Conservation (phyloP, 2,329 filamentous ascomycete genomes). For the Bretziella fagacearum region DNA sequence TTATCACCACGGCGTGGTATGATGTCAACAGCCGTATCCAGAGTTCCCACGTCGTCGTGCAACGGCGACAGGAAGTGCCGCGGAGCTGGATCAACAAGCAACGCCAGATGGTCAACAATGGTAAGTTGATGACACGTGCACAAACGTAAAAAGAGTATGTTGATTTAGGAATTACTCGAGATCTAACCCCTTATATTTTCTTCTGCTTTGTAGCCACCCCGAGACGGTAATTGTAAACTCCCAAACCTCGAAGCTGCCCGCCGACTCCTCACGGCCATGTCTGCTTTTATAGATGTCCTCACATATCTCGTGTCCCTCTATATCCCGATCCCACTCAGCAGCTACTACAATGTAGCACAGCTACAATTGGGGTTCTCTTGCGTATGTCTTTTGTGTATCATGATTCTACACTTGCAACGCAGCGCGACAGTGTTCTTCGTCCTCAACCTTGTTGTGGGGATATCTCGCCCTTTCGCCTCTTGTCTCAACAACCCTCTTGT, state of each 20-base stretch:
- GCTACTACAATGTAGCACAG: background rate
- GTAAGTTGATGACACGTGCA: no score
- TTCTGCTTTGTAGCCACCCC: slow-evolving; percentile 11
- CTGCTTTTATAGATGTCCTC: background rate
- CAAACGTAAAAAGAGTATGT: no score
- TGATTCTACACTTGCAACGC: background rate
- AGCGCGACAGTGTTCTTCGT: background rate
- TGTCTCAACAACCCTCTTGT: no score
- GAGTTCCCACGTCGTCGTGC: slow-evolving; percentile 66
- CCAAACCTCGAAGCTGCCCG: background rate
- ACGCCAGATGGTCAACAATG: slow-evolving; percentile 46
- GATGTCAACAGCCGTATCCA: slow-evolving; percentile 63
- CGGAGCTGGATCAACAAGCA: slow-evolving; percentile 77
- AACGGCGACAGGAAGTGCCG: slow-evolving; percentile 55
- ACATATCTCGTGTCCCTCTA: slow-evolving; percentile 1
- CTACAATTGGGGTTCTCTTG: background rate
- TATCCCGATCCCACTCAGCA: background rate
- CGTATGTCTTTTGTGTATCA: background rate
- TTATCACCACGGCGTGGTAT: slow-evolving; percentile 76
- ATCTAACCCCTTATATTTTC: no score
- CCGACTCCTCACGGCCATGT: slow-evolving; percentile 3
- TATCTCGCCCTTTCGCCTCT: no score
- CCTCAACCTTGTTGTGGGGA: no score
- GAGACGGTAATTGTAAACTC: slow-evolving; percentile 10
- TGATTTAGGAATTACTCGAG: no score